These are phyloP conservation scores for Panellus pusillus DNA, from an alignment of 768 basidiomycete species.

Conservation along the genomic window DNA sequence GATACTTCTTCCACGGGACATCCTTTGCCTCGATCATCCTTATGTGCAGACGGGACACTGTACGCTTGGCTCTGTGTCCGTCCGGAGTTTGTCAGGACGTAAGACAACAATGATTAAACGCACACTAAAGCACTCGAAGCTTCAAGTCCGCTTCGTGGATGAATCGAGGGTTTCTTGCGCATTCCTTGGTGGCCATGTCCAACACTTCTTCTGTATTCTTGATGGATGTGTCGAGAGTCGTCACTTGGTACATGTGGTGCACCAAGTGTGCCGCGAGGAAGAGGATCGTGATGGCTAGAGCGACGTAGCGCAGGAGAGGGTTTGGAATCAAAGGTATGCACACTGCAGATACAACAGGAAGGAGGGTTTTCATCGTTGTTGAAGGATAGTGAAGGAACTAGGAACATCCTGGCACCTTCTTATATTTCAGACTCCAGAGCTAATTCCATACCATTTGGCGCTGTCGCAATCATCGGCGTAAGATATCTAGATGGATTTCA, in stretches of 20 bases:
- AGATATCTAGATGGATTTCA: too few species aligned
- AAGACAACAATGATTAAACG: neutral
- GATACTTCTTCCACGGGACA: neutral
- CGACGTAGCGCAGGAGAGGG: neutral
- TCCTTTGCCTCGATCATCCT: neutral
- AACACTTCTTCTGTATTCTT: neutral
- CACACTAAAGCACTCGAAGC: neutral
- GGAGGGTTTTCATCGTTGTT: neutral
- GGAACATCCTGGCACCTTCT: too few species aligned
- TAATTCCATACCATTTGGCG: too few species aligned
- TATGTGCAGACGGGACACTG: neutral
- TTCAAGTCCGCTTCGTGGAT: neutral
- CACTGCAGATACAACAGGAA: neutral
- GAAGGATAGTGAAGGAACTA: too few species aligned
- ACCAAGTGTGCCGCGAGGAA: neutral
- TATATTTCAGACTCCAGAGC: too few species aligned
- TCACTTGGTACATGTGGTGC: neutral
- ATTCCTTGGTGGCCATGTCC: neutral
- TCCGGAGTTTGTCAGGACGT: neutral
- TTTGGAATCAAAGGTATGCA: neutral
- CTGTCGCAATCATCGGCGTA: too few species aligned
- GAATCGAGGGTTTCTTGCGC: conserved; percentile 3
- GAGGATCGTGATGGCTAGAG: neutral
- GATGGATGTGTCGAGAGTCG: neutral
- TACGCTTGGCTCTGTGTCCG: too few species aligned